Percentiles rank a stretch among this genome's conserved stretches.
These are phyloP conservation scores for Penicillium italicum DNA, from an alignment of 2,329 filamentous ascomycete genomes.

Conservation along the genomic window DNA sequence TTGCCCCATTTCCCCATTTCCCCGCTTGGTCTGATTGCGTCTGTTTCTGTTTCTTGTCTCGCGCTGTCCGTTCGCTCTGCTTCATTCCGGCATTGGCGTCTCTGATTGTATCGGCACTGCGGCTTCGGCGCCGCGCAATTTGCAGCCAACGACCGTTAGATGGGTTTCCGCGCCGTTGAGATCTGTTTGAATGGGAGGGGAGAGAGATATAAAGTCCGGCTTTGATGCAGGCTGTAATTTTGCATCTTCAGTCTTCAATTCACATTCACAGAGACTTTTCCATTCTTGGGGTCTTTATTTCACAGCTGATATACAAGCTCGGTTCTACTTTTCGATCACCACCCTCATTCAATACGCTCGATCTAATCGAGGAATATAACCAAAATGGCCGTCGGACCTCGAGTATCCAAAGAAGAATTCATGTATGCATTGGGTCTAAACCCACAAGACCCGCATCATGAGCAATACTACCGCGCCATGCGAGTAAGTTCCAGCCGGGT, in stretches of 20 bases:
- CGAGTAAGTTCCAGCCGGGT: constrained; percentile 32
- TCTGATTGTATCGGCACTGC: constrained; percentile 19
- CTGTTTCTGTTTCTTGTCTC: constrained; percentile 7
- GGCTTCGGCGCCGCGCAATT: constrained; percentile 8
- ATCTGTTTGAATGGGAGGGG: constrained; percentile 3
- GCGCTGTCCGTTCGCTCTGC: constrained; percentile 21
- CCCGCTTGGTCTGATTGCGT: constrained; percentile 15
- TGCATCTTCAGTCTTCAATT: background rate
- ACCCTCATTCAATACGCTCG: background rate
- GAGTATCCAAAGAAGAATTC: constrained; percentile 47
- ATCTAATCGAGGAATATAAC: background rate
- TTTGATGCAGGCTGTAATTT: background rate
- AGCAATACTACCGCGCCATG: constrained; percentile 46
- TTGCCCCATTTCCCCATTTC: constrained; percentile 1
- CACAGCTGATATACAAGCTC: background rate
- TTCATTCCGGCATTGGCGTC: constrained; percentile 10
- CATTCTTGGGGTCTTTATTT: background rate
- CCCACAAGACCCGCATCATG: constrained; percentile 42
- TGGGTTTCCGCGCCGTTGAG: constrained; percentile 4
- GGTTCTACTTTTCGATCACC: background rate
- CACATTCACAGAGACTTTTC: background rate
- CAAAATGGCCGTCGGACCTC: constrained; percentile 40
- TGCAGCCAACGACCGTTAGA: background rate
- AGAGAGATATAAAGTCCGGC: constrained; percentile 15
- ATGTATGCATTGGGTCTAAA: constrained; percentile 44